Base-by-base conservation (phyloP, 2,329 filamentous ascomycete species). In the Hypoxylon sp. region DNA sequence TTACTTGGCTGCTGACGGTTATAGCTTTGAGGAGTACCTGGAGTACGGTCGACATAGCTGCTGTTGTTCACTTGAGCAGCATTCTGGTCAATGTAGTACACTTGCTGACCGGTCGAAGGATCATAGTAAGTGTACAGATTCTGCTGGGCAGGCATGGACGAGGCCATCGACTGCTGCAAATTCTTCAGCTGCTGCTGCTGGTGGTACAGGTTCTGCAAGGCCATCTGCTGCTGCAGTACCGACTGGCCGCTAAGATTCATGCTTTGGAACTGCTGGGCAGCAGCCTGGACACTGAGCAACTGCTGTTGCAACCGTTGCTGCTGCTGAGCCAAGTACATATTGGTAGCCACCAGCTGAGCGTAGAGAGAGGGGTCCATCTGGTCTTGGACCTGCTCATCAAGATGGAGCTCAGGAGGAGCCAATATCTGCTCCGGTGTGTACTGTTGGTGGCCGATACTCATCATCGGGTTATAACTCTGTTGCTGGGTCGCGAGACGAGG, bases 221-320 rank as follows among this genome's bases (percentile, higher is more conserved):
- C 75, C 46, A 86, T 76, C 68, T 81, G 81, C 65, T 84, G 76
- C 75, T 85, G 82, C 68, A 84, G 72, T 50, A 78, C 77, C 79
- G 79, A 79, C 73, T 87, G 85, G 57, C 82, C 82, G 76, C 86
- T 90, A 65, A 97, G 79, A 79, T 86, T 93, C 81, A 97, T 84
- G 72, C 88, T 89, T 79, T 94, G 92, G 76, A 94, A 92, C 80
- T 94, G 92, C 81, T 94, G 92, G 67, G 93, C 92, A 39, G 92
- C 92, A 57, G 91, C 90, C 76, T 95, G 96, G 24, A 98, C 89
- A 72, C 85, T 92, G 73, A 93, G 88, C 72, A 98, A 87, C 82
- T 98, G 94, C 82, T 98, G 94, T 82, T 98, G 94, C 57, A 98
- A 89, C 71, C 93, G 92, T 82, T 97, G 94, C 82, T 98, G 95